Base-by-base conservation (phyloP, 768 basidiomycete species). In the Trametes cubensis region DNA sequence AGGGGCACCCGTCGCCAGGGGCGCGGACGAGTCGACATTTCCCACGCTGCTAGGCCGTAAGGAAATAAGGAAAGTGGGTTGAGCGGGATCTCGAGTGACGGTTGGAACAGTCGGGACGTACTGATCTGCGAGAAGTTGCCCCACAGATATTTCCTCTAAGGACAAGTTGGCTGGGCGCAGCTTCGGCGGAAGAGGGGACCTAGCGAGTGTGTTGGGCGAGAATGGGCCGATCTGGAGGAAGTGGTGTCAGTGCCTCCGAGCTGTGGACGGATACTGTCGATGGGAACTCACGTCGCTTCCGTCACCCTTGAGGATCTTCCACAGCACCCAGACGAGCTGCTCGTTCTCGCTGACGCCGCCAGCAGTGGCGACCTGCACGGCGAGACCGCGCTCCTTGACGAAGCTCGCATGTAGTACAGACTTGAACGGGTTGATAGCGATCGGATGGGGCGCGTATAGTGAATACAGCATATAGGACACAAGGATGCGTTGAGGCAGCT, bases 281-380 rank as follows among this genome's bases (percentile, higher is more conserved):
- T n/a, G 21, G 40, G 59, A 38, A 79, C 85, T 67, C 64, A 91
- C 90, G 79, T 92, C 90, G 62, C 85, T 86, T 20, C 90, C 90
- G 71, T 92, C 89, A 55, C 90, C 91, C 72, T 85, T 89, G 57
- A 92, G 76, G 59, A 92, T 89, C 76, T 92, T 92, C 90, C 90
- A 92, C 62, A 92, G 78, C 46, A 92, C 90, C 89, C 90, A 92
- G 41, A 92, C 88, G 51, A 92, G 77, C 68, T 90, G 90, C 70
- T 92, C 90, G 71, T 85, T 90, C 53, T 80, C 79, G 58, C 83
- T 80, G 61, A 80, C 79, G 26, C 82, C 79, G 56, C 77, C 78
- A 38, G 78, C 71, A 10, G 68, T 77, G n/a, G 86, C 77, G 54
- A 84, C 71, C 52, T 70, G 75, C 51, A 82, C 75, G 21, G 90